Percentiles rank a stretch among this genome's conserved stretches.
phyloP scores from a whole-genome alignment of 2,329 filamentous ascomycete species.

The Helicocarpus griseus region DNA sequence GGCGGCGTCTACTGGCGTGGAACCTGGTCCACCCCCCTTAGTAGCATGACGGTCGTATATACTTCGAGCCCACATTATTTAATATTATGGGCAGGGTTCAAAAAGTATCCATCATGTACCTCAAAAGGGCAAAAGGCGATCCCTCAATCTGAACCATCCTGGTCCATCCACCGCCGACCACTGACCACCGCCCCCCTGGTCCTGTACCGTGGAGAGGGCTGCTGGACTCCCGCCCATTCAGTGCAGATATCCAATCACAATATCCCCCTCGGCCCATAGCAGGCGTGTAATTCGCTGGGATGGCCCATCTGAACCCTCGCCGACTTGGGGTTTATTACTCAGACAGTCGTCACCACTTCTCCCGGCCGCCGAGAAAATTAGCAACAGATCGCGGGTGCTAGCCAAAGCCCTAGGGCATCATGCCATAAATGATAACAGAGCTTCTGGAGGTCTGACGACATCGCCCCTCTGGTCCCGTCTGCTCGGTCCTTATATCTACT shows the following conservation, averaged over 20 bases:
- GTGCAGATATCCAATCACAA: background rate
- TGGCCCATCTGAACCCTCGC: conserved; percentile 1
- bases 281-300: background rate
- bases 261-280: background rate
- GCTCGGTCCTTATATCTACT: background rate
- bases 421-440: too few relatives aligned
- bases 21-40: background rate
- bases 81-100: background rate
- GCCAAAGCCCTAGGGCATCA: background rate
- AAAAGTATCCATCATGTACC: conserved; percentile 1
- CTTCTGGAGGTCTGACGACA: conserved; percentile 2
- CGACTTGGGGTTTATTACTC: background rate
- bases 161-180: too few relatives aligned
- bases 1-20: background rate
- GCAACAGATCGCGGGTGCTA: background rate
- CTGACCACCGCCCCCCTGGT: background rate
- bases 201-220: background rate
- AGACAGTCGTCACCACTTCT: conserved; percentile 2
- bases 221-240: background rate
- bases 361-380: background rate
- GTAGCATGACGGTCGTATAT: too few relatives aligned
- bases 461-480: conserved; percentile 1
- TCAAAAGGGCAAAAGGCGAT: background rate
- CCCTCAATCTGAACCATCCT: background rate
- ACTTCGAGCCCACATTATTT: background rate